Evolutionary conservation across 345 rosid genomes (phyloP).

Genomic region (Carallia pectinifolia): DNA sequence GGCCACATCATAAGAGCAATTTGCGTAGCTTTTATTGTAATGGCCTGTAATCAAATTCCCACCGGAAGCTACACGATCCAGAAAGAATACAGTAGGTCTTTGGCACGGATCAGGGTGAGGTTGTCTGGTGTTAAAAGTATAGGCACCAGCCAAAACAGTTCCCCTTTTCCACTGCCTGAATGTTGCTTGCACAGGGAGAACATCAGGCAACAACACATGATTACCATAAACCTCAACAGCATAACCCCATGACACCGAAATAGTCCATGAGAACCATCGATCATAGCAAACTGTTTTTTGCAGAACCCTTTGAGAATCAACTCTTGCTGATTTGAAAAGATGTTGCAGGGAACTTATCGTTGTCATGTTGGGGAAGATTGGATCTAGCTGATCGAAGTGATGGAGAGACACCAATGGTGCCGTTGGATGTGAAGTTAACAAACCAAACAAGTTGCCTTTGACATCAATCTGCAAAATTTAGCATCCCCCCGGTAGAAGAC

Average conservation of each 20-base stretch:
- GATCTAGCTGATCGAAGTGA: constrained; percentile 56
- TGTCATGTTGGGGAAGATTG: constrained; percentile 78
- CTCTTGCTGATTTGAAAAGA: constrained; percentile 45
- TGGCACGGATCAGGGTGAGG: constrained; percentile 58
- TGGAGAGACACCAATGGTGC: constrained; percentile 78
- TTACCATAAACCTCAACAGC: constrained; percentile 57
- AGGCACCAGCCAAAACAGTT: constrained; percentile 29
- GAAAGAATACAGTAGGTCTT: constrained; percentile 65
- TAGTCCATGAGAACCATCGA: constrained; percentile 78
- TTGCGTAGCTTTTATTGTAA: constrained; percentile 48
- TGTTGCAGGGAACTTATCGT: constrained; percentile 44
- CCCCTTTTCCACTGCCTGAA: constrained; percentile 64
- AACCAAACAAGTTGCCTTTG: constrained; percentile 66
- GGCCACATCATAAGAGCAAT: constrained; percentile 42
- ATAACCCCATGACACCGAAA: constrained; percentile 89
- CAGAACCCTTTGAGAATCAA: constrained; percentile 67
- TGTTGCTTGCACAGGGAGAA: constrained; percentile 52
- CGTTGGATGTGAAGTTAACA: constrained; percentile 69
- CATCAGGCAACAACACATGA: constrained; percentile 31
- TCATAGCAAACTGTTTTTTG: constrained; percentile 89
- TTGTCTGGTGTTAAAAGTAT: constrained; percentile 55
- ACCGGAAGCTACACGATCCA: constrained; percentile 35
- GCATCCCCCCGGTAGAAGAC: too few species aligned
- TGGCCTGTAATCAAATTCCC: constrained; percentile 34
- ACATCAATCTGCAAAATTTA: constrained; percentile 53